Percentiles rank a stretch among this genome's conserved stretches.
Conservation (phyloP, 2,329 filamentous ascomycete species). For the Elsinoe arachidis region DNA sequence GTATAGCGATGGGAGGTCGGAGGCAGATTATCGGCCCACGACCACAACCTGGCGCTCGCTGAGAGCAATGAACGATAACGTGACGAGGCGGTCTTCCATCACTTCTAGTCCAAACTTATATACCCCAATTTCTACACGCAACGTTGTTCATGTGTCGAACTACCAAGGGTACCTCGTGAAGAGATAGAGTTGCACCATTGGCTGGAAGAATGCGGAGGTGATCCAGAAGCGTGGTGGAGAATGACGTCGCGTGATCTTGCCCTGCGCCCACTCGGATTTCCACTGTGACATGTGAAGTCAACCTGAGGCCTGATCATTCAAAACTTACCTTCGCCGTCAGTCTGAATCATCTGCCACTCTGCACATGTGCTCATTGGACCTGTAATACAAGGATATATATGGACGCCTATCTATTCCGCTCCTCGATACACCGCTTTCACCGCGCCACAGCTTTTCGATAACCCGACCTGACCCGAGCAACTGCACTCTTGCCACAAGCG, state of each 20-base stretch:
- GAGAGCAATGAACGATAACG: background rate
- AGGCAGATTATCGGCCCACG: slow-evolving; percentile 73
- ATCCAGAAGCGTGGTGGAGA: background rate
- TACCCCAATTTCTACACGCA: slow-evolving; percentile 3
- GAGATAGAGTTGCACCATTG: background rate
- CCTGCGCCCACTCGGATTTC: background rate
- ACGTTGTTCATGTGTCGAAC: background rate
- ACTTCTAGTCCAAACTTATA: background rate
- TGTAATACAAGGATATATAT: background rate
- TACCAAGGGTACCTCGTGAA: background rate
- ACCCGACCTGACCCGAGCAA: background rate
- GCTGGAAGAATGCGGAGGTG: background rate
- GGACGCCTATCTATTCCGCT: background rate
- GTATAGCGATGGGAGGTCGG: slow-evolving; percentile 53
- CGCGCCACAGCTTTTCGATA: slow-evolving; percentile 9
- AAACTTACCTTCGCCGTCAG: background rate
- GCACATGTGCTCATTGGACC: background rate
- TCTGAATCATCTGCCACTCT: background rate
- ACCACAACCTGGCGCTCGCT: slow-evolving; percentile 39
- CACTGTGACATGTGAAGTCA: background rate
- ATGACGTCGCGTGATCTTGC: slow-evolving; percentile 7
- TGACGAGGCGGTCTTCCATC: background rate
- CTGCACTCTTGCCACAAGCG: slow-evolving; percentile 5
- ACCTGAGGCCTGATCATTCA: background rate
- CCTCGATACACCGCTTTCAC: slow-evolving; percentile 7